These are phyloP conservation scores for Lentinula sp. DNA, from an alignment of 768 basidiomycete species.

Conservation along the genomic window DNA sequence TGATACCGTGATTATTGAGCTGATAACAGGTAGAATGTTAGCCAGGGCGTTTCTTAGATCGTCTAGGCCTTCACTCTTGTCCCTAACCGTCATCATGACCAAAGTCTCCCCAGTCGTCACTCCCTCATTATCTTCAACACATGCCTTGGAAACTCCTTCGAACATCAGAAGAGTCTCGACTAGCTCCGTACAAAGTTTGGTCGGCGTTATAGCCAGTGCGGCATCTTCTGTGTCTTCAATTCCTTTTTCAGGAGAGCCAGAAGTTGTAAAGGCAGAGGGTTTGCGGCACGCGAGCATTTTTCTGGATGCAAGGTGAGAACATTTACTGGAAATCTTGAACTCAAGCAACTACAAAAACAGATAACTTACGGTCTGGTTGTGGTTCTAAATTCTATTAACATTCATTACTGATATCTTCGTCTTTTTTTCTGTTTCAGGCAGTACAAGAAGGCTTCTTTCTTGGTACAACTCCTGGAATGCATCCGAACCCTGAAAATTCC, in stretches of 20 bases:
- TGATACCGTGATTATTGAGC: background rate
- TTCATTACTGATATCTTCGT: slow-evolving; percentile 13
- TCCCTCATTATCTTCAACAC: slow-evolving; percentile 6
- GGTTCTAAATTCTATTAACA: slow-evolving; percentile 14
- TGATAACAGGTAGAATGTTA: background rate
- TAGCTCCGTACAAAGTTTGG: slow-evolving; percentile 26
- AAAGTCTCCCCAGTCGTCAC: slow-evolving; percentile 13
- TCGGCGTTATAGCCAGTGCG: slow-evolving; percentile 22
- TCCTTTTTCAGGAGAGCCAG: slow-evolving; percentile 26
- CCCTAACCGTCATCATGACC: slow-evolving; percentile 9
- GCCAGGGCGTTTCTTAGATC: background rate
- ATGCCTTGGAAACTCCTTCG: slow-evolving; percentile 12
- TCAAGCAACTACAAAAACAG: slow-evolving; percentile 27
- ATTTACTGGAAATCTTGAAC: slow-evolving; percentile 20
- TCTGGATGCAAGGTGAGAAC: slow-evolving; percentile 68
- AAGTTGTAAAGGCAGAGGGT: slow-evolving; percentile 50
- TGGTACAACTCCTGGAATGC: slow-evolving; percentile 47
- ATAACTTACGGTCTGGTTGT: slow-evolving; percentile 29
- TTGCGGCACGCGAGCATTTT: slow-evolving; percentile 48
- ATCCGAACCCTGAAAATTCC: slow-evolving; percentile 49
- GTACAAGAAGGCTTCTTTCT: slow-evolving; percentile 56
- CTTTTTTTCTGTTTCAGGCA: slow-evolving; percentile 36
- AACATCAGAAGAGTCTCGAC: slow-evolving; percentile 23
- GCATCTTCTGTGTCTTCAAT: slow-evolving; percentile 27
- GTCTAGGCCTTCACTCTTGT: slow-evolving; percentile 3